Evolutionary conservation across 257 asterid genomes (phyloP).

Genomic region (Parsonsia alboflavescens): DNA sequence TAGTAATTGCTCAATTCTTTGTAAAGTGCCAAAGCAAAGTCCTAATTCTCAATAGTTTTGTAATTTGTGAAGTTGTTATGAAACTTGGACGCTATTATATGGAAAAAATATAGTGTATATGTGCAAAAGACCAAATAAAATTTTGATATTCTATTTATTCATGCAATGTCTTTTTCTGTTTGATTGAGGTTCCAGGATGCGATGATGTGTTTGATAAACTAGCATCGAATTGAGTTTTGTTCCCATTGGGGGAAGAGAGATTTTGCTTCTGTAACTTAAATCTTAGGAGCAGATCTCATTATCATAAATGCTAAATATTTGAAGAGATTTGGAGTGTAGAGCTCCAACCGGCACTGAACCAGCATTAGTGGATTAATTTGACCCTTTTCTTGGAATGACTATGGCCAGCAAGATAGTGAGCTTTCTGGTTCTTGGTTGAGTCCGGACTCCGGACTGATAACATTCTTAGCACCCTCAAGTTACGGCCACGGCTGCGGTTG

Average conservation of each 20-base stretch:
- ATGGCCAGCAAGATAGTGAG: neutral
- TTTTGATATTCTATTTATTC: neutral
- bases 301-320: neutral
- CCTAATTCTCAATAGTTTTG: neutral
- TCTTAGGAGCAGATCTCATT: neutral
- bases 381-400: neutral
- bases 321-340: neutral
- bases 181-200: neutral
- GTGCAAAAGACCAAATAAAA: neutral
- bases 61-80: neutral
- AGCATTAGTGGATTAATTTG: neutral
- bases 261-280: too few species aligned
- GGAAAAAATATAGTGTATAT: neutral
- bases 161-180: neutral
- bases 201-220: neutral
- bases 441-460: neutral
- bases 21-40: neutral
- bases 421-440: neutral
- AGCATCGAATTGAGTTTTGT: neutral
- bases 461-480: neutral
- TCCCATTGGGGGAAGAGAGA: too few species aligned
- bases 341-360: neutral
- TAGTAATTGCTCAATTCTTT: neutral
- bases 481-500: neutral
- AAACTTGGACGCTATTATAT: neutral